These are phyloP conservation scores for Elasticomyces elasticus DNA, from an alignment of 495 filamentous ascomycete genomes.

Conservation along the genomic window DNA sequence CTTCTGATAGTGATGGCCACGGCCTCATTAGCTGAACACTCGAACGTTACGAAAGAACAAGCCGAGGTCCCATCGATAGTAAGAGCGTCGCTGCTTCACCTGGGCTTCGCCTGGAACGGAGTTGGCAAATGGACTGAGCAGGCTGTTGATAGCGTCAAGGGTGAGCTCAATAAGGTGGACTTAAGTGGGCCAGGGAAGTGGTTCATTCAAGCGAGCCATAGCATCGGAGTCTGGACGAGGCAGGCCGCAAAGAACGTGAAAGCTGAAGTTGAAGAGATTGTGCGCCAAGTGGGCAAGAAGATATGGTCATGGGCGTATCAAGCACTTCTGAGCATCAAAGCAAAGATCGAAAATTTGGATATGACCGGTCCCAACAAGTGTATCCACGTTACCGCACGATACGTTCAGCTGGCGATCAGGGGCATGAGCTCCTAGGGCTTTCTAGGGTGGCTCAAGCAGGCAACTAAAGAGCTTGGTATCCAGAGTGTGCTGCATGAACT, in stretches of 20 bases:
- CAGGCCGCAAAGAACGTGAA: slow-evolving; percentile 1
- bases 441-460: background rate
- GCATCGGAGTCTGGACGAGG: background rate
- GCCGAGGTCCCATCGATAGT: background rate
- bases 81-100: background rate
- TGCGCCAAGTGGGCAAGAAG: background rate
- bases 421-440: background rate
- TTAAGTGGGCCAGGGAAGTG: background rate
- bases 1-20: background rate
- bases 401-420: background rate
- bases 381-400: background rate
- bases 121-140: slow-evolving; percentile 1
- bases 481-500: background rate
- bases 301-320: background rate
- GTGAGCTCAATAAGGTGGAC: slow-evolving; percentile 2
- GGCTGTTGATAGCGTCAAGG: background rate
- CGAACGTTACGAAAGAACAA: background rate
- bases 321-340: background rate
- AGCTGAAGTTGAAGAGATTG: background rate
- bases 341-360: background rate
- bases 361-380: background rate
- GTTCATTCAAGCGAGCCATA: background rate
- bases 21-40: background rate
- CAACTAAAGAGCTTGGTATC: background rate
- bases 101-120: slow-evolving; percentile 1